phyloP scores from a whole-genome alignment of 1,139 yeast genomes.

The Suhomyces choctaworum region DNA sequence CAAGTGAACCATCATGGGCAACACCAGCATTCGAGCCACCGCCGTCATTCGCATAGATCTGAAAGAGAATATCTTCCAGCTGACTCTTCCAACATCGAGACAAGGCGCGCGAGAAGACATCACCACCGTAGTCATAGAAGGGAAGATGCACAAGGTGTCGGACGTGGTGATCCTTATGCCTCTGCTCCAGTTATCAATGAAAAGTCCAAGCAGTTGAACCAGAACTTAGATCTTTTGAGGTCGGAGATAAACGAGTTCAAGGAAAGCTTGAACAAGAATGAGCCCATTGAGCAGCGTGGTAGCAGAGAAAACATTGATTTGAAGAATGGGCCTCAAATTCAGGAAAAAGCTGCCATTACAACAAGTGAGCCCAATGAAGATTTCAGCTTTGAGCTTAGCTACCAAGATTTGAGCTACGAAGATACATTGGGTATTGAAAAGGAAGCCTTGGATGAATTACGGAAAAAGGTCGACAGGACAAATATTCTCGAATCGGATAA shows the following conservation, averaged over 20 bases:
- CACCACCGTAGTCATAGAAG: constrained; percentile 19
- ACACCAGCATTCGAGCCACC: constrained; percentile 5
- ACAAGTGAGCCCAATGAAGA: constrained; percentile 23
- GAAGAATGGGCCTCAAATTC: background rate
- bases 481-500: constrained; percentile 6
- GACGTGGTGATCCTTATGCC: constrained; percentile 12
- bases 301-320: background rate
- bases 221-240: constrained; percentile 44
- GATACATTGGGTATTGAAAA: constrained; percentile 43
- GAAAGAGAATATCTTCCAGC: constrained; percentile 5
- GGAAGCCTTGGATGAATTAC: constrained; percentile 23
- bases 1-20: constrained; percentile 7
- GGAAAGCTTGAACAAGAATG: constrained; percentile 40
- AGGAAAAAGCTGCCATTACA: constrained; percentile 1
- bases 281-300: constrained; percentile 11
- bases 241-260: constrained; percentile 50
- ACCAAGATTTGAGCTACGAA: constrained; percentile 44
- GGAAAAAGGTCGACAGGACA: constrained; percentile 1
- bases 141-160: constrained; percentile 13
- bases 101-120: constrained; percentile 16
- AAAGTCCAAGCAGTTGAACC: constrained; percentile 40
- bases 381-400: constrained; percentile 43
- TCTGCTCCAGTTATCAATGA: constrained; percentile 18
- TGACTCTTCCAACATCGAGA: constrained; percentile 3
- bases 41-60: constrained; percentile 8